These are phyloP conservation scores for Adansonia digitata DNA, from an alignment of 345 rosid genomes.

Conservation along the genomic window DNA sequence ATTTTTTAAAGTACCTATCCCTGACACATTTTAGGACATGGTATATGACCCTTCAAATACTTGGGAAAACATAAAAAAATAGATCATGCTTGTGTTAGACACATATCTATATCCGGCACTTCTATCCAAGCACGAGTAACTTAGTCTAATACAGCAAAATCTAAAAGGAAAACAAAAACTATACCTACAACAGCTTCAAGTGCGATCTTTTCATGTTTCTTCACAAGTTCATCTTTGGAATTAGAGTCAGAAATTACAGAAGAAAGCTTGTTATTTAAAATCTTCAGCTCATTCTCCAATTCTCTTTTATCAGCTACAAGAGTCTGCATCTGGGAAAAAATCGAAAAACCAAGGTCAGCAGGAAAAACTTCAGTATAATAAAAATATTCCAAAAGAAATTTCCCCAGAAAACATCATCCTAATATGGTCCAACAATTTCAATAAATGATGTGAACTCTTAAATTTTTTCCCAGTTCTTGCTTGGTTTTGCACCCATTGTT, in stretches of 20 bases:
- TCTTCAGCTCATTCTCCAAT: conserved; percentile 48
- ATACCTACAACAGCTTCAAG: conserved; percentile 63
- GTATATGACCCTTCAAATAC: too few species aligned
- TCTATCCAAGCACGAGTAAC: too few species aligned
- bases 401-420: not conserved
- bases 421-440: not conserved
- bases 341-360: conserved; percentile 9
- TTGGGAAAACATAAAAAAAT: too few species aligned
- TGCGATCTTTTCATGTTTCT: conserved; percentile 47
- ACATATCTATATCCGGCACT: too few species aligned
- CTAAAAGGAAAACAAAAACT: not conserved
- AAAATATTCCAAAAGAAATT: not conserved
- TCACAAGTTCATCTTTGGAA: conserved; percentile 43
- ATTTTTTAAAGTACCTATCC: too few species aligned
- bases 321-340: conserved; percentile 34
- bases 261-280: conserved; percentile 49
- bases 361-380: not conserved
- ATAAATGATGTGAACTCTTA: not conserved
- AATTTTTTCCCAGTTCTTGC: not conserved
- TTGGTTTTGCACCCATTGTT: not conserved
- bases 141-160: not conserved
- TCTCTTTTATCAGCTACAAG: conserved; percentile 46
- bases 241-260: conserved; percentile 44
- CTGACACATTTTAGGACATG: too few species aligned
- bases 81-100: too few species aligned